These are phyloP conservation scores for Ceratobasidium sp. DNA, from an alignment of 1,284 basidiomycete species.

Conservation along the genomic window DNA sequence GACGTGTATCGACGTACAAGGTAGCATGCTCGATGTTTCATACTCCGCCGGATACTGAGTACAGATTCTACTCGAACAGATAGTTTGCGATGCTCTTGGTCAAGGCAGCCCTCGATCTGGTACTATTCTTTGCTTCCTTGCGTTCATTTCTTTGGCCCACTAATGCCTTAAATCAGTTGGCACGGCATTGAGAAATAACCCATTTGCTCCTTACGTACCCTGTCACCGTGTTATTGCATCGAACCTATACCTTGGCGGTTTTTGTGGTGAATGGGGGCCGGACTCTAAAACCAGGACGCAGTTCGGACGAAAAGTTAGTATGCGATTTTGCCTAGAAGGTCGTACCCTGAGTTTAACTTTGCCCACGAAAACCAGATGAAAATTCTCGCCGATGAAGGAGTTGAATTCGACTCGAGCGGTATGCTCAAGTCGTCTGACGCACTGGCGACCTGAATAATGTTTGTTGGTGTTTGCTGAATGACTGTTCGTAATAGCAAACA, in stretches of 20 bases:
- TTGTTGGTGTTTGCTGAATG: background rate
- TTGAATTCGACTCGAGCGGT: constrained; percentile 60
- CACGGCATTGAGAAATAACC: constrained; percentile 67
- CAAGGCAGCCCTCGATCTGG: constrained; percentile 68
- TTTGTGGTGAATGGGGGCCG: constrained; percentile 67
- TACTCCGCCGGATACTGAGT: background rate
- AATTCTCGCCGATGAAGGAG: constrained; percentile 62
- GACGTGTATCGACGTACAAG: constrained; percentile 68
- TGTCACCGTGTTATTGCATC: constrained; percentile 74
- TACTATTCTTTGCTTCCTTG: constrained; percentile 49
- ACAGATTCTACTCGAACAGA: constrained; percentile 40
- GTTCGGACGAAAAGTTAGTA: constrained; percentile 50
- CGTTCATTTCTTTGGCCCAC: background rate
- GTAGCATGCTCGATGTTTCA: constrained; percentile 6
- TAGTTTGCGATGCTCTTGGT: constrained; percentile 61
- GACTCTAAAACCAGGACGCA: constrained; percentile 50
- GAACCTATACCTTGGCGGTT: constrained; percentile 67
- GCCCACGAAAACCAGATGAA: constrained; percentile 52
- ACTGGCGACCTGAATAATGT: constrained; percentile 2
- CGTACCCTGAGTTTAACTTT: background rate
- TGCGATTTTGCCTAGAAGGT: constrained; percentile 45
- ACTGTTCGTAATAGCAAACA: background rate
- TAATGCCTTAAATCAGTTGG: constrained; percentile 59
- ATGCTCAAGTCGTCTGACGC: constrained; percentile 51
- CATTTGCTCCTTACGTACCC: constrained; percentile 70